Base-by-base conservation (phyloP, 257 asterid species). In the Ilex aquifolium region DNA sequence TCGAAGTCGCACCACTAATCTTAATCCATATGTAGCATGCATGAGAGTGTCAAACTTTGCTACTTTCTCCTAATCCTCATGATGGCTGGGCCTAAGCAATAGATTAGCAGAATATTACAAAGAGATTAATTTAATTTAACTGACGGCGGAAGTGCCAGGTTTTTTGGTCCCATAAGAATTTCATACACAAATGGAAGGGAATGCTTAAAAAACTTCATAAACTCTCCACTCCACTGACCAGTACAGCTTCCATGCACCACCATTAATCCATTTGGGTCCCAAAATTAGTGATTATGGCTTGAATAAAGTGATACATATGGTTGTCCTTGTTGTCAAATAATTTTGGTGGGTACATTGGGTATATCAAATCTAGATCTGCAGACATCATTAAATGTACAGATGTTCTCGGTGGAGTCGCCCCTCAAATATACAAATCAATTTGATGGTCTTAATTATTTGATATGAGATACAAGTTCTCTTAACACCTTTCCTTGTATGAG, bases 61-160 rank as follows among this genome's bases (percentile, higher is more conserved):
- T 21, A 21, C 27, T 21, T 21, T 0, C 42, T 36, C 8, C 42
- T 42, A 60, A 58, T 61, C 36, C 60, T 73, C 69, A 71, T 77
- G 69, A 79, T 81, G 65, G 66, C 42, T 70, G 74, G 77, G 67
- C 63, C 71, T 61, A 73, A 68, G 63, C 56, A 70, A 63, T 74
- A 61, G 67, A 74, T 76, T 65, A 58, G 36, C 30, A 44, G 36
- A 49, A 73, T 61, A 74, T 74, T 57, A 62, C 57, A 65, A 63
- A 65, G n/a, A 68, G 60, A 71, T 31, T 59, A 55, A 27, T 70
- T 71, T 69, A 81, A 56, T 64, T 74, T 55, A 71, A 76, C 63
- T 63, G 86, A 82, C 96, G 95, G 90, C 92, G 86, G 80, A 76
- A 80, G 91, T 82, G 89, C 79, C 61, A 55, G 40, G 60, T 82